Evolutionary conservation across 2,329 filamentous ascomycete species (phyloP).

Genomic region (Fusarium pininemorale): DNA sequence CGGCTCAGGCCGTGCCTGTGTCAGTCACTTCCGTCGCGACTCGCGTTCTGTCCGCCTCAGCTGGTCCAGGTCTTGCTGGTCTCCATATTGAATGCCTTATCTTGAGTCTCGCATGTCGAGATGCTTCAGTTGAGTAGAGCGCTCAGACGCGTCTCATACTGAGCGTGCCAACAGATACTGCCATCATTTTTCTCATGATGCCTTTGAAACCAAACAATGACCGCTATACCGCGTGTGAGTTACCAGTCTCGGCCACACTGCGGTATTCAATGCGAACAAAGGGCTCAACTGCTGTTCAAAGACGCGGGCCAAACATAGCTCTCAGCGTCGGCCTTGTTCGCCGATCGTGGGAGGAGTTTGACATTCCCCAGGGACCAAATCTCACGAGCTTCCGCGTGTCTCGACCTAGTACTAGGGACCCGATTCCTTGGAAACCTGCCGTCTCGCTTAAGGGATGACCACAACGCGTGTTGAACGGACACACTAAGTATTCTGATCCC

Average conservation of each 20-base stretch:
- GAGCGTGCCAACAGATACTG: background rate
- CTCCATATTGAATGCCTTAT: conserved; percentile 18
- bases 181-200: background rate
- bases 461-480: conserved; percentile 2
- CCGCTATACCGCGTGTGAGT: conserved; percentile 2
- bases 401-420: conserved; percentile 32
- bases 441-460: conserved; percentile 8
- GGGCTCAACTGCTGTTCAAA: background rate
- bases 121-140: conserved; percentile 5
- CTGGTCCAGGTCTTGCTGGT: conserved; percentile 10
- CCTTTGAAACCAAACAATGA: background rate
- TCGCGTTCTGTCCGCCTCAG: conserved; percentile 11
- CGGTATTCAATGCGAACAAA: conserved; percentile 12
- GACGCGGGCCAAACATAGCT: conserved; percentile 1
- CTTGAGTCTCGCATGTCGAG: conserved; percentile 1
- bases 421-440: conserved; percentile 25
- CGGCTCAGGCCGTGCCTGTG: conserved; percentile 12
- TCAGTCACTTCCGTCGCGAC: conserved; percentile 5
- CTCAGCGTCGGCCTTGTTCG: conserved; percentile 21
- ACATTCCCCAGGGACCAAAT: conserved; percentile 33
- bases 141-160: background rate
- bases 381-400: conserved; percentile 26
- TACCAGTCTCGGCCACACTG: conserved; percentile 26
- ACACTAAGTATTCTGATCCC: conserved; percentile 22
- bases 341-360: conserved; percentile 16